Base-by-base conservation (phyloP, 768 basidiomycete genomes). In the Lentinula boryana region DNA sequence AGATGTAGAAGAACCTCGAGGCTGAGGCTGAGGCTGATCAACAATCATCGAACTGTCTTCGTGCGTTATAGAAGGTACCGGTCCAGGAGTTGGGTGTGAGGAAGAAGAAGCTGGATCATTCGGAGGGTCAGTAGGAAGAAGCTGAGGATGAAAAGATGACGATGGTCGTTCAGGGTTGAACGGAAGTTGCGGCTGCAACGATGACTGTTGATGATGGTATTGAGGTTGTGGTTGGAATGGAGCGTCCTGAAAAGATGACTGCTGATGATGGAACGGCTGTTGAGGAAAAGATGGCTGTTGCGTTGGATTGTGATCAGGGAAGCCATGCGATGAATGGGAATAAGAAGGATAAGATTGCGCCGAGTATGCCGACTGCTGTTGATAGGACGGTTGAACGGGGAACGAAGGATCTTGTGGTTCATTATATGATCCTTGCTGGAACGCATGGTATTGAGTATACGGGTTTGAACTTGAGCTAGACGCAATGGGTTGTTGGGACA, bases 281-380 rank as follows among this genome's bases (percentile, higher is more conserved):
- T 38, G 87, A 74, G 40, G 87, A 73, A 16, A 73, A 68, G 18
- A 80, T 75, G 63, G 83, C 78, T 60, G 86, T 85, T 6, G 83
- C 84, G 16, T 15, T 13, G 33, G 55, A 36, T 55, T 12, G 9
- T n/a, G 60, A 64, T 81, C 80, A 13, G 31, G 4, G 78, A 71
- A n/a, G 64, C 62, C 78, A 80, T 81, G 18, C 71, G 15, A 9
- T 8, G 51, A 33, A 52, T 31, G n/a, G 13, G n/a, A n/a, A 32
- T 52, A 36, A 40, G 36, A 36, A 40, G 36, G 36, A 40, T 40
- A 55, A 33, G 51, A 35, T 31, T 55, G 33, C 27, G 38, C 36
- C 18, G 36, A 35, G 35, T n/a, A 40, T 8, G 23, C 4, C 32
- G 53, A 18, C 18, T 38, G 32, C 32, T 27, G 27, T 27, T 12